Base-by-base conservation (phyloP, 306 rosid genomes). In the Vigna unguiculata region DNA sequence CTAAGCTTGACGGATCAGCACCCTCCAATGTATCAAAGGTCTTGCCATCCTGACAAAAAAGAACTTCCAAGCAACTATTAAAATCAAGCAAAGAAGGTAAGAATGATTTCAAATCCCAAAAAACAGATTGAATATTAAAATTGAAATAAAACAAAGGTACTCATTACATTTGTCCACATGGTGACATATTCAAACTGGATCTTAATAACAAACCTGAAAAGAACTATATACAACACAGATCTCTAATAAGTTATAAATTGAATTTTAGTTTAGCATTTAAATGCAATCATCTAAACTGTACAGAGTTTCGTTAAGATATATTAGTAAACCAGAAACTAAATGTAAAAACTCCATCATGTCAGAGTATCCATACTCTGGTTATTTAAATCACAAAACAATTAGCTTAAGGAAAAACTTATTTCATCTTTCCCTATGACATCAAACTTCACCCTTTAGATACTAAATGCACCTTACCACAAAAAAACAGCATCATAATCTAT, bases 1-100 rank as follows among this genome's bases (percentile, higher is more conserved):
- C 97, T 89, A 95, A 86, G 87, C 99, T 92, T 76, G 99, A 89
- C 12, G 99, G 99, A 87, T 95, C 97, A 19, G 99, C 97, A 52
- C 97, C 99, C 88, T 95, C 99, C 84, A 95, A 85, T 69, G 93
- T 84, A 86, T 92, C 93, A 46, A 85, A 70, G 70, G 89, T 84
- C 83, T 92, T 89, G 63, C 99, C 97, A 87, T 87, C 89, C 99
- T 95, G 89, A 78, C 41, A 71, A 49, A 66, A 52, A 83, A 55
- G 9, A 57, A 75, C 51, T 76, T 71, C 61, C 9, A 47, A 69
- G 71, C 51, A 79, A 46, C 34, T 45, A 49, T 16, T 36, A 72
- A 72, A 76, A 63, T 43, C 81, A 19, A 32, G 38, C 20, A 72
- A 55, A 57, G 59, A 38, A 60, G 21, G 36, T 22, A 66, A 45